Base-by-base conservation (phyloP, 2,329 filamentous ascomycete genomes). In the Claviceps sp. region DNA sequence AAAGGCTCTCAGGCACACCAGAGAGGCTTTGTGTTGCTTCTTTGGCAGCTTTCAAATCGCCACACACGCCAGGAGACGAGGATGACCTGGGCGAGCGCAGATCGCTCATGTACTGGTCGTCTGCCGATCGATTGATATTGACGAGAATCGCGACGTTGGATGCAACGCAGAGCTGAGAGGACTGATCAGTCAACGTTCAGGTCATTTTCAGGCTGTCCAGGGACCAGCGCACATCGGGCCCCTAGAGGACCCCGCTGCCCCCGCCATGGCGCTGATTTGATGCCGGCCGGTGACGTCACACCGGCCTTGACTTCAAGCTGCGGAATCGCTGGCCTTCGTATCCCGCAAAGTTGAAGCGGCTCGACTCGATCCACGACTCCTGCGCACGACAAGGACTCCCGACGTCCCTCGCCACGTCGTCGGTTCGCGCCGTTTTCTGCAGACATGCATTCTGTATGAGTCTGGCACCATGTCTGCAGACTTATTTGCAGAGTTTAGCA, bases 401-500 rank as follows among this genome's bases (percentile, higher is more conserved):
- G 7, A 9, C 16, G 4, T 13, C 16, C 37, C 18, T 30, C 34
- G 13, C 22, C 43, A 20, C 18, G 18, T 20, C 11, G 18, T 18
- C 20, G 22, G 14, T 20, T 38, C 26, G 34, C 26, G 9, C 41
- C 14, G 4, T 16, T 50, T 40, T 13, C 42, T 7, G 18, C 41
- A 22, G 42, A 30, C 22, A 51, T 49, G 44, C 18, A 22, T 11
- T 22, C 38, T 4, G 43, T 16, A 41, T 42, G 16, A 34, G 24
- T 40, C 16, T 37, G 13, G 40, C 54, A 62, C 38, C 55, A 84
- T 84, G 80, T 84, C 81, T 58, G 78, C 79, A 55, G 79, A 84
- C 65, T 74, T 84, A 53, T 80, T 84, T 61, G 80, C 79, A 52
- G 77, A 80, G 57, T 82, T 84, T 58, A 78, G 76, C 60, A 70